A percentile compares a stretch with the other conserved stretches of the same genome.
Evolutionary conservation across 352 stramenopile species (phyloP).

Genomic region (Phytophthora nicotianae): DNA sequence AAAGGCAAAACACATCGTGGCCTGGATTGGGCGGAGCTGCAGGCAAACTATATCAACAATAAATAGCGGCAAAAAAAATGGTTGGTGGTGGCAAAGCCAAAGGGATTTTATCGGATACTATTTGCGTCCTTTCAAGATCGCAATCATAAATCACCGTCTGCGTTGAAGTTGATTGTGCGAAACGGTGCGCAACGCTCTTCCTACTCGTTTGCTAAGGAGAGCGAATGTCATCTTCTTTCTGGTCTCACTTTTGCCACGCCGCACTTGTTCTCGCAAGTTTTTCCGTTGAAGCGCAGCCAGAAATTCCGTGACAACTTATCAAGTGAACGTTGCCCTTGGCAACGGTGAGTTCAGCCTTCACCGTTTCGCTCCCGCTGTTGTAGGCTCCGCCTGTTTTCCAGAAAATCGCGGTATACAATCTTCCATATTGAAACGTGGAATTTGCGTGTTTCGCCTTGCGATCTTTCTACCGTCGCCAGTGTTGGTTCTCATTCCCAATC

Average conservation of each 20-base stretch:
- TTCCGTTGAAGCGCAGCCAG: slow-evolving; percentile 11
- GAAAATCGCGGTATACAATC: slow-evolving; percentile 12
- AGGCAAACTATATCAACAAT: not conserved
- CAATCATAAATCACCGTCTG: slow-evolving; percentile 23
- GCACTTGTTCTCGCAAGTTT: slow-evolving; percentile 7
- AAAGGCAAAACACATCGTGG: not conserved
- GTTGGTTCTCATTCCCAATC: slow-evolving; percentile 26
- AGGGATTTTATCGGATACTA: slow-evolving; percentile 8
- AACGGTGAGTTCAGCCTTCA: slow-evolving; percentile 18
- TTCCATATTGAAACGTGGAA: slow-evolving; percentile 17
- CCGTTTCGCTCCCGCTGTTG: slow-evolving; percentile 14
- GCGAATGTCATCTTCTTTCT: not conserved
- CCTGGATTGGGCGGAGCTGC: not conserved
- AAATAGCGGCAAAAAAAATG: not conserved
- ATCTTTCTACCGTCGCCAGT: slow-evolving; percentile 28
- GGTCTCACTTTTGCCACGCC: not conserved
- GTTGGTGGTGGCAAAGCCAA: not conserved
- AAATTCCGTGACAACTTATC: slow-evolving; percentile 2
- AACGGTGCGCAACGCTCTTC: slow-evolving; percentile 23
- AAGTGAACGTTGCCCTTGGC: slow-evolving; percentile 8
- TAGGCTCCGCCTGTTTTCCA: slow-evolving; percentile 9
- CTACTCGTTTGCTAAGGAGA: not conserved
- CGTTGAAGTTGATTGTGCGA: slow-evolving; percentile 21
- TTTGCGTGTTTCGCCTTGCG: slow-evolving; percentile 26
- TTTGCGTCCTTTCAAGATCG: slow-evolving; percentile 27